A percentile compares a stretch with the other conserved stretches of the same genome.
Conservation (phyloP, 73 alveolate species). For the Paramecium sexaurelia region DNA sequence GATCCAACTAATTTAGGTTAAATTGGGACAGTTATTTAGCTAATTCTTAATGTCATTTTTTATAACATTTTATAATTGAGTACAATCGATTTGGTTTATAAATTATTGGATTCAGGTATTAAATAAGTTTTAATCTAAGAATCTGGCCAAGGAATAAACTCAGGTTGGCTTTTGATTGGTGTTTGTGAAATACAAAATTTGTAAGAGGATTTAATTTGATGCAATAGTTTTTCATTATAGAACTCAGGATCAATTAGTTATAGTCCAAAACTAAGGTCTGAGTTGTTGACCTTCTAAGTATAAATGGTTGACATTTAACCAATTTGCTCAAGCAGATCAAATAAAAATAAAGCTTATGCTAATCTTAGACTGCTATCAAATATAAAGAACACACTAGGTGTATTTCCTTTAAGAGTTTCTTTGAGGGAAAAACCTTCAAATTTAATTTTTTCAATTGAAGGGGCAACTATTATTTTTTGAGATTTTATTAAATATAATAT, state of each 20-base stretch:
- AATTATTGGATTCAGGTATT: neutral
- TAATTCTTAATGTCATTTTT: neutral
- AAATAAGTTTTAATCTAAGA: neutral
- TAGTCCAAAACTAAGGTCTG: neutral
- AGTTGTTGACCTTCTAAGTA: neutral
- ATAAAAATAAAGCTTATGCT: neutral
- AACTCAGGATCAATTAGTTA: slow-evolving; percentile 8
- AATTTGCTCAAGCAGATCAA: neutral
- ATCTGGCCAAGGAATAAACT: neutral
- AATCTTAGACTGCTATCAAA: slow-evolving; percentile 23
- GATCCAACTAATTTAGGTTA: neutral
- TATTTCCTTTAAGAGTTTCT: neutral
- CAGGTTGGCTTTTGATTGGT: neutral
- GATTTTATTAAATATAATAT: neutral
- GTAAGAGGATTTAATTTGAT: neutral
- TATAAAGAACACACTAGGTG: slow-evolving; percentile 27
- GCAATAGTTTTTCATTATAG: neutral
- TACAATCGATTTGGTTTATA: neutral
- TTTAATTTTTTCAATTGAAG: neutral
- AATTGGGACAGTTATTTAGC: neutral
- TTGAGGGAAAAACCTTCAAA: neutral
- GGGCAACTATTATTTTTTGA: neutral
- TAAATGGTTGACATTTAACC: neutral
- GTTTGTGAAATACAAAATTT: neutral
- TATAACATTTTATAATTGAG: neutral